Evolutionary conservation across 225 moss, liverwort and hornwort species (phyloP), one percentile per base, ranked within the genome.

Genomic region (Sphagnum contortum): DNA sequence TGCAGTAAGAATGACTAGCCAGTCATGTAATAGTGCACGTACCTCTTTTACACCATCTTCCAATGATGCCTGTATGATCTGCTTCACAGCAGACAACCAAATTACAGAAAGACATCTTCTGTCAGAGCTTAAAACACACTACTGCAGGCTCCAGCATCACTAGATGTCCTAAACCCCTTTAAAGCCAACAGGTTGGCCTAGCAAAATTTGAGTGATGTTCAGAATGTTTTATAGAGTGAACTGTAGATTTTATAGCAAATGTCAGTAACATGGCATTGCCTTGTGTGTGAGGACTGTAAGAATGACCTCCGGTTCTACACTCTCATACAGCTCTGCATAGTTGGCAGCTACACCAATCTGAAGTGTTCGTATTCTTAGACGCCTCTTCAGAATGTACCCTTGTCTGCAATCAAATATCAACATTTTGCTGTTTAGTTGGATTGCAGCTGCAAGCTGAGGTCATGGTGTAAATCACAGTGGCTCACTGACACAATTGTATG

Each of bases 21-120:
- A 98, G 73, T 98, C 98, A 69, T 98, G 93, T 58, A 98, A 70
- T 49, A 98, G 83, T 56, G 84, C 71, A 9, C 98, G 89, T 51
- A 89, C 98, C 71, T 98, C 98, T 75, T 88, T 93, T 12, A 98
- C 89, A 56, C 98, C 98, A 68, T 98, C 91, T 61, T 91, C 91
- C 68, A 98, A 72, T 56, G 98, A 93, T 58, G 93, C 91, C 68
- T 83, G 94, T 61, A 98, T 91, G 66, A 98, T 93, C 98, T 98
- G 93, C 48, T 3, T 46, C 45, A 56, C 2, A 55, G 45, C 10
- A 66, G 12, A 55, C 60, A 61, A 61, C 29, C 14, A 45, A 54
- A 8, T 44, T 12, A 55, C 55, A 44, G 55, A 45, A 8, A 64
- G 14, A 64, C 46, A 50, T 12, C 49, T 11, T 56, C 55, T 53